These are phyloP conservation scores for Vitis amurensis DNA, from an alignment of 164 flowering plant genomes.

Conservation along the genomic window DNA sequence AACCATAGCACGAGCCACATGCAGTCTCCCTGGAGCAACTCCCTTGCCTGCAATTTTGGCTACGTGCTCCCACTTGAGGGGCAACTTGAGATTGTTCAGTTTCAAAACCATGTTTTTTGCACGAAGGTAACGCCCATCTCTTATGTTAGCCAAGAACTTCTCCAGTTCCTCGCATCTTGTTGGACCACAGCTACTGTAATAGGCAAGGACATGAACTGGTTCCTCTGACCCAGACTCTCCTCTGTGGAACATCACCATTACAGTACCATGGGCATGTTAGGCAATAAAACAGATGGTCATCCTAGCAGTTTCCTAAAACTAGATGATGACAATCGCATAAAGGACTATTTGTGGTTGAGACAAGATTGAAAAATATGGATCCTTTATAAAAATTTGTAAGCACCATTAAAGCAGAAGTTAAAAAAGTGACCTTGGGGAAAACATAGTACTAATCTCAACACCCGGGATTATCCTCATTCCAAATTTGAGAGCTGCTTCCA, in stretches of 20 bases:
- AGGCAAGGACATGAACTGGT: conserved; percentile 93
- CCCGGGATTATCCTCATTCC: conserved; percentile 92
- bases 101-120: conserved; percentile 75
- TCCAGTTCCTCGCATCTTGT: conserved; percentile 57
- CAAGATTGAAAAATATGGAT: too few species aligned
- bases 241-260: conserved; percentile 21
- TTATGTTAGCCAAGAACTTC: conserved; percentile 58
- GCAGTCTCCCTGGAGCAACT: conserved; percentile 94
- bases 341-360: too few species aligned
- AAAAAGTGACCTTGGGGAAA: conserved; percentile 49
- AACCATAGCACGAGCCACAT: conserved; percentile 93
- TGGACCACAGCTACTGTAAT: conserved; percentile 90
- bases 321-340: too few species aligned
- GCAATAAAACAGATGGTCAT: too few species aligned
- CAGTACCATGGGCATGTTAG: too few species aligned
- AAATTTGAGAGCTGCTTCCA: conserved; percentile 72
- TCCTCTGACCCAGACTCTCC: conserved; percentile 63
- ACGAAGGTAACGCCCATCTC: conserved; percentile 83
- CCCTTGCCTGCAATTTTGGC: conserved; percentile 83
- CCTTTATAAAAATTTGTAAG: too few species aligned
- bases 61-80: conserved; percentile 86
- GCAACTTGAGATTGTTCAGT: conserved; percentile 74
- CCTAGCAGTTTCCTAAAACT: too few species aligned
- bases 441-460: conserved; percentile 89
- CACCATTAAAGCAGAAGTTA: not conserved